Base-by-base conservation (phyloP, 2,329 filamentous ascomycete genomes). In the Aspergillus ochraceus region DNA sequence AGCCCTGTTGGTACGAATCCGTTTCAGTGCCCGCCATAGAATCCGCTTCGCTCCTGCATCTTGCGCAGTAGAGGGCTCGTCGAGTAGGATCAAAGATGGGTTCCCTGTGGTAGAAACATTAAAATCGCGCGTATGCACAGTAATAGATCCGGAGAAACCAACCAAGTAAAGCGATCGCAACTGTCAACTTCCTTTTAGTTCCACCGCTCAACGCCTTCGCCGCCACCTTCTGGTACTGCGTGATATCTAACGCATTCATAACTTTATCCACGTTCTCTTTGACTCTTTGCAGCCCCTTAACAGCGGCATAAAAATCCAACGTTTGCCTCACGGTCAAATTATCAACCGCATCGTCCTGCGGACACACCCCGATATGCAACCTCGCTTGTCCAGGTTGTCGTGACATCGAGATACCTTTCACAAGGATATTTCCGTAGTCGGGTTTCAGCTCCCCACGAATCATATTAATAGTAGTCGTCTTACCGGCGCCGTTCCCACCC, bases 21-120 rank as follows among this genome's bases (percentile, higher is more conserved):
- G 62, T 50, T 67, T 61, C 1, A 77, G 62, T 2, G 70, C 67
- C 56, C 71, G 72, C 74, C 74, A 76, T 26, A 55, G 32, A 20
- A 39, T 53, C 17, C 51, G 51, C 32, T 53, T 53, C 22, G 51
- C 51, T 3, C 30, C 51, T 11, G 30, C 30, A 11, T 42, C 51
- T 22, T 39, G 51, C 6, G 29, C 22, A 6, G 51, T 53, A 9
- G 51, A 53, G 2, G 51, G 51, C n/a, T 53, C 51, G 9, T 53
- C 51, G 3, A 53, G 51, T n/a, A 53, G 51, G 1, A 53, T n/a
- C 8, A 53, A 8, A 6, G 51, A 30, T 3, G 51, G 51, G 32
- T 53, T 53, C 4, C 51, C 51, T 53, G 8, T 9, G 42, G 3
- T 6, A 17, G 4, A 4, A 8, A 42, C 19, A n/a, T 42, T 17